A percentile compares a stretch with the other conserved stretches of the same genome.
phyloP scores from a whole-genome alignment of 495 filamentous ascomycete species.

The Aspergillus avenaceus region DNA sequence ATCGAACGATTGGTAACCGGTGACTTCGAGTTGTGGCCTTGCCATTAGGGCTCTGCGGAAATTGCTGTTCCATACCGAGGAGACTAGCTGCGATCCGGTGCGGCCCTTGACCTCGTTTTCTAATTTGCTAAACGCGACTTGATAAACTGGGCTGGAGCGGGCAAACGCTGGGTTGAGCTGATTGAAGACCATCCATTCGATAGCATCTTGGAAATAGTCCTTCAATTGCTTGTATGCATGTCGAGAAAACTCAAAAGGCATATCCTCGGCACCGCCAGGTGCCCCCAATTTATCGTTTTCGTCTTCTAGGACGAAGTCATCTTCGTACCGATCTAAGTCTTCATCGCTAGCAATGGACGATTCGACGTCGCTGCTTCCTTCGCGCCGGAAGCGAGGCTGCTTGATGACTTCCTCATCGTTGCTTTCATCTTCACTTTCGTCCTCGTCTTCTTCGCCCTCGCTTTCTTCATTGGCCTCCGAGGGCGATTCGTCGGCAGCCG shows the following conservation, averaged over 20 bases:
- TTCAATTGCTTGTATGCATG: slow-evolving; percentile 64
- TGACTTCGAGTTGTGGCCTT: slow-evolving; percentile 50
- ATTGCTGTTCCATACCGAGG: slow-evolving; percentile 64
- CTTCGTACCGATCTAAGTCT: slow-evolving; percentile 58
- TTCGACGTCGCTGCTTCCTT: slow-evolving; percentile 33
- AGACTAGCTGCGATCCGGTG: slow-evolving; percentile 67
- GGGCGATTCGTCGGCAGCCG: slow-evolving; percentile 31
- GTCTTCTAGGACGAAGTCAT: slow-evolving; percentile 68
- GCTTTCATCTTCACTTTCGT: slow-evolving; percentile 15
- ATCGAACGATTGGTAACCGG: slow-evolving; percentile 28
- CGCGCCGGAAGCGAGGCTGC: slow-evolving; percentile 8
- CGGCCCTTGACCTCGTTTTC: slow-evolving; percentile 67
- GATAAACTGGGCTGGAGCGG: slow-evolving; percentile 60
- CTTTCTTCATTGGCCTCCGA: slow-evolving; percentile 17
- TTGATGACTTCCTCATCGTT: slow-evolving; percentile 16
- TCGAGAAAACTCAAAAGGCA: slow-evolving; percentile 69
- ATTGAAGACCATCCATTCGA: slow-evolving; percentile 80
- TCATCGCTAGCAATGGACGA: slow-evolving; percentile 32
- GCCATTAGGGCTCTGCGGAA: slow-evolving; percentile 64
- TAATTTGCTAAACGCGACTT: slow-evolving; percentile 68
- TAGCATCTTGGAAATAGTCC: slow-evolving; percentile 71
- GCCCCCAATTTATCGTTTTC: slow-evolving; percentile 59
- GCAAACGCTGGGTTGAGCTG: slow-evolving; percentile 73
- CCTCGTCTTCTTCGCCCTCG: slow-evolving; percentile 19
- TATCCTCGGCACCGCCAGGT: slow-evolving; percentile 46